Evolutionary conservation across 495 filamentous ascomycete genomes (phyloP).

Genomic region (Talaromyces borbonicus): DNA sequence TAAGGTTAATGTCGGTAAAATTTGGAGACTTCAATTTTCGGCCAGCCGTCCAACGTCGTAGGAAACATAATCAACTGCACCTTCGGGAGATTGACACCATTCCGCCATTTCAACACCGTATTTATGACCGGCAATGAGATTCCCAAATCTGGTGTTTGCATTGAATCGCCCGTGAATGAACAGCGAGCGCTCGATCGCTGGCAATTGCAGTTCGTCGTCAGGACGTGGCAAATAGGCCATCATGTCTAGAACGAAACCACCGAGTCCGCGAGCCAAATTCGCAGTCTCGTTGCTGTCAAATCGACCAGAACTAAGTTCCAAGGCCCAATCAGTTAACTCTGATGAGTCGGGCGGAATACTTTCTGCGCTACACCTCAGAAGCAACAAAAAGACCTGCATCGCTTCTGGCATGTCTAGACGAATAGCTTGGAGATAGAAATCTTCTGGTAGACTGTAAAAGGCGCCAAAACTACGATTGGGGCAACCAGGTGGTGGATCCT

Average conservation of each 20-base stretch:
- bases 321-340: conserved; percentile 27
- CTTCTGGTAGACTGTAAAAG: conserved; percentile 19
- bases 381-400: conserved; percentile 19
- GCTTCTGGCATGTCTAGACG: conserved; percentile 15
- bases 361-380: conserved; percentile 32
- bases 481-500: not conserved
- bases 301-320: conserved; percentile 13
- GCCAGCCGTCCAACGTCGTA: no score
- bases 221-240: conserved; percentile 22
- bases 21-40: no score
- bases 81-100: not conserved
- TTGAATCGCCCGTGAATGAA: no score
- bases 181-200: no score
- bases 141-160: not conserved
- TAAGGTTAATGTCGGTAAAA: no score
- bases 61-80: not conserved
- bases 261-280: conserved; percentile 11
- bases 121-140: not conserved
- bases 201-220: conserved; percentile 10
- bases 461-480: conserved; percentile 7
- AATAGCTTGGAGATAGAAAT: conserved; percentile 16
- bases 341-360: conserved; percentile 24
- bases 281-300: not conserved
- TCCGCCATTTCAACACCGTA: not conserved
- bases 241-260: conserved; percentile 27